Conservation (phyloP, 495 filamentous ascomycete species). For the Letharia lupina region DNA sequence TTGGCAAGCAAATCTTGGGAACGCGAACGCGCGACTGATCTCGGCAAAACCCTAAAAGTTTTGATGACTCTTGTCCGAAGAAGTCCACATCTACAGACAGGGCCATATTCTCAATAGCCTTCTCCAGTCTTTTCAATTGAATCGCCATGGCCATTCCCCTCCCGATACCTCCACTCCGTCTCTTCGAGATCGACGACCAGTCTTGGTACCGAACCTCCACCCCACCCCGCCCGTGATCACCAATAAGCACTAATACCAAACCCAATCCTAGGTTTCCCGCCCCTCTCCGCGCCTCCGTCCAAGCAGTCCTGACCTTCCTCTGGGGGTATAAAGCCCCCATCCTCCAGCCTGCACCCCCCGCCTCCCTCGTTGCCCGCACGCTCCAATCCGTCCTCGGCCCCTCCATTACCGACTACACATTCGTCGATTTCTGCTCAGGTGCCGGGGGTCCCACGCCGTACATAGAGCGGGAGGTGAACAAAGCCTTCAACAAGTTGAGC, state of each 20-base stretch:
- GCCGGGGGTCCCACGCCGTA: constrained; percentile 58
- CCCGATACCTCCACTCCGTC: constrained; percentile 28
- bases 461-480: constrained; percentile 52
- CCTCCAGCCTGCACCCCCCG: constrained; percentile 24
- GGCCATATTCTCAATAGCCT: not conserved
- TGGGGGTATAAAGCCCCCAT: constrained; percentile 28
- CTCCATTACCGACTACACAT: constrained; percentile 40
- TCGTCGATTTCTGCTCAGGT: constrained; percentile 70
- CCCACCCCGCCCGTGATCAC: not conserved
- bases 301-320: constrained; percentile 31
- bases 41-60: not conserved
- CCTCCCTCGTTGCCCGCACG: constrained; percentile 30
- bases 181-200: constrained; percentile 35
- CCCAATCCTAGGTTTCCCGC: constrained; percentile 22
- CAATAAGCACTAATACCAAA: not conserved
- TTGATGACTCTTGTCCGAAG: not conserved
- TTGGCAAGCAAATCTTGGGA: not conserved
- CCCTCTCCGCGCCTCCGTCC: constrained; percentile 29
- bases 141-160: constrained; percentile 11
- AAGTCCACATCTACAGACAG: not conserved
- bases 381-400: constrained; percentile 36
- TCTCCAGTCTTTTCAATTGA: not conserved
- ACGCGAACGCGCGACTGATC: not conserved
- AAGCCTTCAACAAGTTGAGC: constrained; percentile 23
- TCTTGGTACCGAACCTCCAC: constrained; percentile 23